phyloP scores from a whole-genome alignment of 176 grass and related monocot genomes.

The Oryza meridionalis region DNA sequence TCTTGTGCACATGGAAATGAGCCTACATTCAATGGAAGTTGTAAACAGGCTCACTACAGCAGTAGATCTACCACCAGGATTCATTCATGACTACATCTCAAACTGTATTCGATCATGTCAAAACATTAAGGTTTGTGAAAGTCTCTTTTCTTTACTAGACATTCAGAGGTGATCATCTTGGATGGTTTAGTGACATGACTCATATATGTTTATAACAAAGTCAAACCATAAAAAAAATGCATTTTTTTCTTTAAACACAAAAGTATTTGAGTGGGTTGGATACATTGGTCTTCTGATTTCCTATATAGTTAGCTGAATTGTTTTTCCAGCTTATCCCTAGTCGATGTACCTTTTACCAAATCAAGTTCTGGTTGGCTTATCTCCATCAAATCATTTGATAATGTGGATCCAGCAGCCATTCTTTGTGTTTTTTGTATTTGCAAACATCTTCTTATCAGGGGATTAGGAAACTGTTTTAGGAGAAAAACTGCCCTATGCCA shows the following conservation, averaged over 20 bases:
- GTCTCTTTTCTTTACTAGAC: not conserved
- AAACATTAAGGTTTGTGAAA: constrained; percentile 74
- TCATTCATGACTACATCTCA: constrained; percentile 95
- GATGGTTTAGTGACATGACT: constrained; percentile 26
- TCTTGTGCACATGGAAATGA: constrained; percentile 98
- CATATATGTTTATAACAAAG: constrained; percentile 6
- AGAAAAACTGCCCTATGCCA: not conserved
- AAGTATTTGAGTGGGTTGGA: not conserved
- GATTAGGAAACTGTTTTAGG: not conserved
- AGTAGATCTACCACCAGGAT: constrained; percentile 80
- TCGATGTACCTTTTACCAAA: constrained; percentile 2
- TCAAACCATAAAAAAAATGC: not conserved
- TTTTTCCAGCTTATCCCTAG: constrained; percentile 5
- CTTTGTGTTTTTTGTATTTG: constrained; percentile 17
- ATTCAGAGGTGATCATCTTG: constrained; percentile 15
- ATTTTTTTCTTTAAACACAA: not conserved
- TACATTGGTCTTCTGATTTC: not conserved
- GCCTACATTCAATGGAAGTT: constrained; percentile 98
- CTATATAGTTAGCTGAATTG: constrained; percentile 1
- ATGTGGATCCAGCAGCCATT: not conserved
- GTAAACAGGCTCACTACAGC: constrained; percentile 93
- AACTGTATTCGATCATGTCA: constrained; percentile 93
- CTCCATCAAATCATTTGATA: constrained; percentile 4
- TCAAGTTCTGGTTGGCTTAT: constrained; percentile 10
- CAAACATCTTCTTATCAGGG: not conserved